Evolutionary conservation across 176 grass and related monocot species (phyloP).

Genomic region (Echinochloa phyllopogon): DNA sequence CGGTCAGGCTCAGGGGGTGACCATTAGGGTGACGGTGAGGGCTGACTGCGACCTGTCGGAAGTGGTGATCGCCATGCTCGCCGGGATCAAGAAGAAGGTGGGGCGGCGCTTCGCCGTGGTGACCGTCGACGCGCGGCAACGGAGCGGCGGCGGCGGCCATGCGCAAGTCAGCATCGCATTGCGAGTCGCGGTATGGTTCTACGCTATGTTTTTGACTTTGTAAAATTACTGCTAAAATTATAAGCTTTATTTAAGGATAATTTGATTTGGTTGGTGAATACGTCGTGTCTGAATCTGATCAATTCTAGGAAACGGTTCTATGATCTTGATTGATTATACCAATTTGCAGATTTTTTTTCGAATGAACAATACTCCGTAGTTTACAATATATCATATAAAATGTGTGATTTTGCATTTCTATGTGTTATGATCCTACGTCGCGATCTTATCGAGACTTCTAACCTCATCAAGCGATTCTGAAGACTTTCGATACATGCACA

Average conservation of each 20-base stretch:
- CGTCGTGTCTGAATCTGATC: neutral
- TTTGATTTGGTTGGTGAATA: neutral
- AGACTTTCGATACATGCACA: no score
- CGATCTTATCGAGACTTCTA: neutral
- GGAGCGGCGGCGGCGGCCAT: neutral
- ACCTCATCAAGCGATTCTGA: neutral
- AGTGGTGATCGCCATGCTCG: constrained; percentile 34
- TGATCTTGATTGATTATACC: neutral
- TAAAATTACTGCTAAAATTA: neutral
- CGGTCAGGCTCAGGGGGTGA: constrained; percentile 26
- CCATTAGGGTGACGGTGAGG: constrained; percentile 40
- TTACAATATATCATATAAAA: neutral
- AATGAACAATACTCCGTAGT: no score
- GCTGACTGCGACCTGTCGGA: constrained; percentile 54
- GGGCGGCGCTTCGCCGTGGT: constrained; percentile 19
- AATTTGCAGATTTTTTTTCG: neutral
- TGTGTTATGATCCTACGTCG: neutral
- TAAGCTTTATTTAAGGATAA: neutral
- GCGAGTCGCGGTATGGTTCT: constrained; percentile 38
- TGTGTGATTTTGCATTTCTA: neutral
- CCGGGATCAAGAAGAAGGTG: constrained; percentile 36
- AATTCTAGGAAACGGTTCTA: neutral
- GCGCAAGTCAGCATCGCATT: constrained; percentile 43
- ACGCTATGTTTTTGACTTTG: neutral
- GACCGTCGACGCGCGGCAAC: constrained; percentile 39